These are phyloP conservation scores for Botrytis deweyae DNA, from an alignment of 2,329 filamentous ascomycete genomes.

Conservation along the genomic window DNA sequence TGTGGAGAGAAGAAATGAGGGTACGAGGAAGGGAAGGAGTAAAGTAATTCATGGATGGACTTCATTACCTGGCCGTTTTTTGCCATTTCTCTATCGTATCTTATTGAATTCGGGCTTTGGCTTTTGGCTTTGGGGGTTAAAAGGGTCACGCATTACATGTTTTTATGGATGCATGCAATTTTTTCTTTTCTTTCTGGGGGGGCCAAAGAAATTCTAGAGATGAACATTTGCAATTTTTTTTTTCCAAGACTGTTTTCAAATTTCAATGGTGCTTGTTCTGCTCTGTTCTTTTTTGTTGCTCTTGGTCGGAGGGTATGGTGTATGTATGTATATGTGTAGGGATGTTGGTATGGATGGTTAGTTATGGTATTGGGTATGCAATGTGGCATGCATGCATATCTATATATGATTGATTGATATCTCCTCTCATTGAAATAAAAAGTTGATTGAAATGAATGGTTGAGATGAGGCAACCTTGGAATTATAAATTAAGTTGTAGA, in stretches of 20 bases:
- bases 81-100: constrained; percentile 14
- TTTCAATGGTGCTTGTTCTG: background rate
- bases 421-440: constrained; percentile 1
- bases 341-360: background rate
- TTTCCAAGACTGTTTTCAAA: background rate
- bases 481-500: too few relatives aligned
- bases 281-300: background rate
- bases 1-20: background rate
- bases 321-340: background rate
- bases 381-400: background rate
- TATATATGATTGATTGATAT: background rate
- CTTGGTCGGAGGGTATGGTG: background rate
- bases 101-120: constrained; percentile 11
- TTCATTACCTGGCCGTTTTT: constrained; percentile 17
- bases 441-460: background rate
- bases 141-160: constrained; percentile 11
- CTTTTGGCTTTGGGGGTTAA: constrained; percentile 9
- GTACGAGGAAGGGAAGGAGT: constrained; percentile 1
- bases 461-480: too few relatives aligned
- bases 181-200: background rate
- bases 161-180: constrained; percentile 16
- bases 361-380: background rate
- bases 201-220: constrained; percentile 13
- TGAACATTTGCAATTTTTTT: constrained; percentile 4
- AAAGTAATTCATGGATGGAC: constrained; percentile 17